Evolutionary conservation across 2,329 filamentous ascomycete species (phyloP), one percentile per base, ranked within the genome.

Genomic region (Colletotrichum camelliae): DNA sequence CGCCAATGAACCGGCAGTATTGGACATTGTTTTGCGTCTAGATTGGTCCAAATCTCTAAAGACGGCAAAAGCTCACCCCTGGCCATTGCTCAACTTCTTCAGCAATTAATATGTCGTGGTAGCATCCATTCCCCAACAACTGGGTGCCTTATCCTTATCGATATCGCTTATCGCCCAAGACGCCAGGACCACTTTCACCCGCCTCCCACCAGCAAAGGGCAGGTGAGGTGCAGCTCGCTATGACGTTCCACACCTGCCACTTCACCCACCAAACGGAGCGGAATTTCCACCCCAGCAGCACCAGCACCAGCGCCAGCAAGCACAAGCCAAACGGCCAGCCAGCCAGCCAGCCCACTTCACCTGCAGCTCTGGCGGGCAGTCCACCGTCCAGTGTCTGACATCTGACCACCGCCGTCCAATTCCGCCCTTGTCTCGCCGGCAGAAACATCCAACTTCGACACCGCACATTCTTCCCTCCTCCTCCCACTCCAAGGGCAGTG

Each of bases 241-340:
- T 76, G 74, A 76, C 73, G 70, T 73, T 68, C 73, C 57, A 68
- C 74, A 76, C 24, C 74, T 74, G 70, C 74, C 58, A 65, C 74
- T 70, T 73, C 39, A 48, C 73, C 74, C 58, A 65, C 74, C 74
- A 76, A 21, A 48, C 73, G 68, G 72, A 72, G 61, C 67, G 72
- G 68, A 72, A 67, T 62, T 67, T 67, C 72, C 72, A 62, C 68
- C 37, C 31, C 66, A 31, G 29, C 62, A 66, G 58, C 43, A 21
- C 43, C 62, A 66, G 58, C 43, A 21, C 43, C 43, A 33, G 18
- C 2, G 13, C 13, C 29, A 57, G 52, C 52, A 57, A 27, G 43
- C 43, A 52, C 43, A 52, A 52, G 43, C 55, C 55, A 58, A 58
- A 58, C 55, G 55, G 55, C 55, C 55, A 61, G 60, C 70, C 57